phyloP scores from a whole-genome alignment of 164 flowering plant genomes.

The Tetracentron sinense region DNA sequence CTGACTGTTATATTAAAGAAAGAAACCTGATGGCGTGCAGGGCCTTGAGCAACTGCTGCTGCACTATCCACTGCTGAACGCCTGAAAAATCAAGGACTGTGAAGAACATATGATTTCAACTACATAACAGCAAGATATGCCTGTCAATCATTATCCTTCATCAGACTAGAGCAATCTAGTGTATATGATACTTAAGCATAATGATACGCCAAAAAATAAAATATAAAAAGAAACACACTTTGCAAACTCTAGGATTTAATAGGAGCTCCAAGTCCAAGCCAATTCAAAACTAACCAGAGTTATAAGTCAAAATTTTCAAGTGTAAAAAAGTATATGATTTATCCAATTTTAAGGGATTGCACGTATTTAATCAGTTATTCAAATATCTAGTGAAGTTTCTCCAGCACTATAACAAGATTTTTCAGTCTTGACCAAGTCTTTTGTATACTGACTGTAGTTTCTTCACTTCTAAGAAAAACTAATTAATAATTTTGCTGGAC shows the following conservation, averaged over 20 bases:
- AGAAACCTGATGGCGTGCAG: conserved; percentile 42
- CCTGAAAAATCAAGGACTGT: conserved; percentile 32
- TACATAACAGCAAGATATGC: background rate
- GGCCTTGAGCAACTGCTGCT: conserved; percentile 25
- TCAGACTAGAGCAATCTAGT: background rate
- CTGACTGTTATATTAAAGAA: background rate
- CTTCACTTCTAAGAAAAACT: too few species aligned
- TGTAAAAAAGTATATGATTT: too few species aligned
- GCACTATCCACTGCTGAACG: conserved; percentile 26
- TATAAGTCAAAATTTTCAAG: background rate
- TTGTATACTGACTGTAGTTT: background rate
- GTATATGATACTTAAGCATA: background rate
- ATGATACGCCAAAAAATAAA: background rate
- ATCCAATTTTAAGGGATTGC: background rate
- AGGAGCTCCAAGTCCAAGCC: background rate
- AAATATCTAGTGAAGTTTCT: too few species aligned
- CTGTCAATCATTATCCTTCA: background rate
- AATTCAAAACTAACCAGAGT: background rate
- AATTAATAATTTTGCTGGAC: too few species aligned
- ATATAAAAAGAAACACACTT: too few species aligned
- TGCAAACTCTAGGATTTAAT: too few species aligned
- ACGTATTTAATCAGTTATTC: background rate
- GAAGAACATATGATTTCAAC: background rate
- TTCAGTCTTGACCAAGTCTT: too few species aligned
- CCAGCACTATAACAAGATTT: background rate